phyloP scores from a whole-genome alignment of 805 yeast genomes.

The Wickerhamomyces alni region DNA sequence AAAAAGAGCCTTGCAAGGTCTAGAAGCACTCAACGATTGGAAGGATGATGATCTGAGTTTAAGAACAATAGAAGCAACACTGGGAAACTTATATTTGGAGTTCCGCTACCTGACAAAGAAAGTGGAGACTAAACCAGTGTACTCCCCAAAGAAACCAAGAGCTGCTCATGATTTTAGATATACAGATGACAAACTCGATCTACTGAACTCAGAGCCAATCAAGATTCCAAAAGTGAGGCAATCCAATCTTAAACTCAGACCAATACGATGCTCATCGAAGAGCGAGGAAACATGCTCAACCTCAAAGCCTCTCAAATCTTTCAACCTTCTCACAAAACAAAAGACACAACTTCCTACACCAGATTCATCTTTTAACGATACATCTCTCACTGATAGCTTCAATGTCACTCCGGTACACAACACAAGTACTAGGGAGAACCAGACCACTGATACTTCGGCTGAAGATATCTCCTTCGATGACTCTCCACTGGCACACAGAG shows the following conservation, averaged over 20 bases:
- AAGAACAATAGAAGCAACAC: slow-evolving; percentile 40
- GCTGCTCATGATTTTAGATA: background rate
- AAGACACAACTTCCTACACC: slow-evolving; percentile 1
- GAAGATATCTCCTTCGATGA: background rate
- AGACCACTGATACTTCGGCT: background rate
- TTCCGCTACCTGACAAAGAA: slow-evolving; percentile 27
- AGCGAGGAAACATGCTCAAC: slow-evolving; percentile 1
- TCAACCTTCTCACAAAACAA: slow-evolving; percentile 5
- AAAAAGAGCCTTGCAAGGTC: slow-evolving; percentile 10
- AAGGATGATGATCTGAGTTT: slow-evolving; percentile 33
- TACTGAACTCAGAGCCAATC: background rate
- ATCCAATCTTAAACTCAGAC: slow-evolving; percentile 8
- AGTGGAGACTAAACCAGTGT: slow-evolving; percentile 6
- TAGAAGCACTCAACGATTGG: slow-evolving; percentile 15
- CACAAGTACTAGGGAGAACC: too few relatives aligned
- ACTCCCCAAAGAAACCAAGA: background rate
- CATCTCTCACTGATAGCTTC: too few relatives aligned
- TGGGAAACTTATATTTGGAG: slow-evolving; percentile 37
- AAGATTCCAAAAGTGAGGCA: background rate
- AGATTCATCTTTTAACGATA: background rate
- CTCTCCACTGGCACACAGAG: background rate
- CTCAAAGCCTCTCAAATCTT: slow-evolving; percentile 3
- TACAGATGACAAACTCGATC: background rate
- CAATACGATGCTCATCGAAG: slow-evolving; percentile 14
- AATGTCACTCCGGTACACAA: too few relatives aligned